phyloP scores from a whole-genome alignment of 768 basidiomycete species.

The Galerina marginata region DNA sequence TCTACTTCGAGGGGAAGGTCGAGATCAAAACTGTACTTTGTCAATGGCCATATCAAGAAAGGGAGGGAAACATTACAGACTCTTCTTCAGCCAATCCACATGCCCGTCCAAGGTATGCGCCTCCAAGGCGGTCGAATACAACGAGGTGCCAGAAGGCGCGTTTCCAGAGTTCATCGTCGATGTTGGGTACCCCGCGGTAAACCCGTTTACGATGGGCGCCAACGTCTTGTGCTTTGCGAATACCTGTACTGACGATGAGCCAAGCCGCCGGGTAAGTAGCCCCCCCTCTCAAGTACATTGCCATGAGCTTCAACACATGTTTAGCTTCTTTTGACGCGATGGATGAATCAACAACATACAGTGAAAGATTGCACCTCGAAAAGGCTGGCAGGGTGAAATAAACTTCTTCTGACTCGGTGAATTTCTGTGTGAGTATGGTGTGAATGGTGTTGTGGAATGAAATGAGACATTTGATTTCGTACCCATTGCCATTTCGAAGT shows the following conservation, averaged over 20 bases:
- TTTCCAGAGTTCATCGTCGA: conserved; percentile 78
- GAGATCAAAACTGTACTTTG: conserved; percentile 68
- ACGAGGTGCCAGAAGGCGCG: conserved; percentile 79
- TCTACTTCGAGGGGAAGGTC: conserved; percentile 86
- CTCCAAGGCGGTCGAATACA: conserved; percentile 61
- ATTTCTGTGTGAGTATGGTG: conserved; percentile 43
- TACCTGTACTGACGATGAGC: conserved; percentile 57
- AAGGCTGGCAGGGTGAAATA: conserved; percentile 60
- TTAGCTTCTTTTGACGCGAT: not conserved
- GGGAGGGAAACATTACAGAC: conserved; percentile 41
- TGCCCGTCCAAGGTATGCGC: conserved; percentile 58
- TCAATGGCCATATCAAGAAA: conserved; percentile 2
- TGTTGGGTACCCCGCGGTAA: conserved; percentile 49
- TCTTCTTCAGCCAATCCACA: conserved; percentile 69
- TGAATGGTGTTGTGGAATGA: not conserved
- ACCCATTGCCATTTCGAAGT: conserved; percentile 63
- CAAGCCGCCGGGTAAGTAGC: conserved; percentile 56
- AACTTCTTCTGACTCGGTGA: conserved; percentile 52
- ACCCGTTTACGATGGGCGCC: conserved; percentile 75
- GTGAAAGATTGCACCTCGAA: conserved; percentile 64
- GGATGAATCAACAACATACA: conserved; percentile 19
- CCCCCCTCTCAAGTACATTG: conserved; percentile 59
- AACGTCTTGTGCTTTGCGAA: conserved; percentile 73
- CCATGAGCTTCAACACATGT: conserved; percentile 45
- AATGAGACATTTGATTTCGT: conserved; percentile 15